Conservation (phyloP, 805 yeast species). For the Hanseniaspora clermontiae region DNA sequence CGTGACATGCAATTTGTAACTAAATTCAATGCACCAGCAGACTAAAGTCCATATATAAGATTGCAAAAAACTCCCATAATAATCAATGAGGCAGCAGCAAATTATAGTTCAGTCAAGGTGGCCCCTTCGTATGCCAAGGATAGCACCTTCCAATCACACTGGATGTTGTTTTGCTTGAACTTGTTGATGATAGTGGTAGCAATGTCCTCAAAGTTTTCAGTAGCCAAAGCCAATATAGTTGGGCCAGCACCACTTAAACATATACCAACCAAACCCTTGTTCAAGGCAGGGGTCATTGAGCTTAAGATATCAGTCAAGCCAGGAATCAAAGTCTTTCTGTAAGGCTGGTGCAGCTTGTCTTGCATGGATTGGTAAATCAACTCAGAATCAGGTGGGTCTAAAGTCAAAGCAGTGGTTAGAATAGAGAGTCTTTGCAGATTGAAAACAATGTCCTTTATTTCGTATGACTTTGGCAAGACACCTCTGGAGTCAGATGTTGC, state of each 20-base stretch:
- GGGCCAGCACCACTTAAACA: conserved; percentile 98
- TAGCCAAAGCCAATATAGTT: conserved; percentile 85
- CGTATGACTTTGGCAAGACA: conserved; percentile 71
- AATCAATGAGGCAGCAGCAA: background rate
- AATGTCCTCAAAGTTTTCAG: conserved; percentile 71
- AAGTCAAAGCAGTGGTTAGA: conserved; percentile 82
- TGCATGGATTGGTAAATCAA: conserved; percentile 91
- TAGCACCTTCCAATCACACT: conserved; percentile 71
- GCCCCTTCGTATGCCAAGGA: conserved; percentile 88
- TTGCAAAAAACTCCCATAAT: too few species aligned
- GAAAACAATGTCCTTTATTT: conserved; percentile 73
- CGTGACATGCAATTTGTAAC: too few species aligned
- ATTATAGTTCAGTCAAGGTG: conserved; percentile 27
- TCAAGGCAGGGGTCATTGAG: conserved; percentile 66
- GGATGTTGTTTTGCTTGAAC: conserved; percentile 52
- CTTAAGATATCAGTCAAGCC: conserved; percentile 73
- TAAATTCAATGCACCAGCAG: background rate
- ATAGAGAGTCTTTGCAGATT: conserved; percentile 89
- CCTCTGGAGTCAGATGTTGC: conserved; percentile 85
- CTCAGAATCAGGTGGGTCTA: conserved; percentile 66
- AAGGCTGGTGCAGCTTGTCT: conserved; percentile 95
- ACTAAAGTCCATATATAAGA: too few species aligned
- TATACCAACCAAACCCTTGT: conserved; percentile 81
- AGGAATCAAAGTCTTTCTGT: conserved; percentile 81
- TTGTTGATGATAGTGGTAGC: conserved; percentile 62